Evolutionary conservation across 306 rosid genomes (phyloP).

Genomic region (Sesbania bispinosa): DNA sequence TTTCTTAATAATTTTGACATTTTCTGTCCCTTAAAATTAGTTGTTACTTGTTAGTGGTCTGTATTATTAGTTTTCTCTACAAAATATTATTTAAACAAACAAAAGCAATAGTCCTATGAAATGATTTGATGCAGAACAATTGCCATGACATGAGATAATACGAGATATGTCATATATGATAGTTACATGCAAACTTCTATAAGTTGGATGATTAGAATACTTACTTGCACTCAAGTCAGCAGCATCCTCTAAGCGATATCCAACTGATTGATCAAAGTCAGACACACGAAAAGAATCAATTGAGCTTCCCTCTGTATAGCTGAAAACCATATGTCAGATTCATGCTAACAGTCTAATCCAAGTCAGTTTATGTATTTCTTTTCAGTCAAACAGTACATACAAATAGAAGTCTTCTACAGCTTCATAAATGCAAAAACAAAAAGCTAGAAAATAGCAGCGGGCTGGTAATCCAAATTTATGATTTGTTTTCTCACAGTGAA

Average conservation of each 20-base stretch:
- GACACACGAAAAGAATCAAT: constrained; percentile 32
- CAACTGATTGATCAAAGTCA: constrained; percentile 36
- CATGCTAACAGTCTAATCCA: no score
- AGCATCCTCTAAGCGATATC: constrained; percentile 22
- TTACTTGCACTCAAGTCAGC: constrained; percentile 34
- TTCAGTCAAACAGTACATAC: neutral
- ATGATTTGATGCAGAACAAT: neutral
- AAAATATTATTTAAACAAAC: neutral
- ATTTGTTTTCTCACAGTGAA: neutral
- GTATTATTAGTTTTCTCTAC: neutral
- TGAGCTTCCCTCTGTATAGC: constrained; percentile 31
- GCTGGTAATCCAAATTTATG: neutral
- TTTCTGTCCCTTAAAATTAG: neutral
- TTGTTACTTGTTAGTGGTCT: neutral
- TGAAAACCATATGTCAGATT: constrained; percentile 25
- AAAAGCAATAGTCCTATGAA: neutral
- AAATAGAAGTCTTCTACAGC: neutral
- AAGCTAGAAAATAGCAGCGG: neutral
- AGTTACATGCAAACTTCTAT: neutral
- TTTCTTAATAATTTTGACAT: neutral
- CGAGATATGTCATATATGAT: neutral
- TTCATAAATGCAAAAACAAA: constrained; percentile 13
- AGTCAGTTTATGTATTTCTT: neutral
- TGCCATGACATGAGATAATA: neutral
- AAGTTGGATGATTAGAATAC: neutral